Percentiles rank a stretch among this genome's conserved stretches.
These are phyloP conservation scores for Flaveria sonorensis DNA, from an alignment of 129 eudicot genomes.

Conservation along the genomic window DNA sequence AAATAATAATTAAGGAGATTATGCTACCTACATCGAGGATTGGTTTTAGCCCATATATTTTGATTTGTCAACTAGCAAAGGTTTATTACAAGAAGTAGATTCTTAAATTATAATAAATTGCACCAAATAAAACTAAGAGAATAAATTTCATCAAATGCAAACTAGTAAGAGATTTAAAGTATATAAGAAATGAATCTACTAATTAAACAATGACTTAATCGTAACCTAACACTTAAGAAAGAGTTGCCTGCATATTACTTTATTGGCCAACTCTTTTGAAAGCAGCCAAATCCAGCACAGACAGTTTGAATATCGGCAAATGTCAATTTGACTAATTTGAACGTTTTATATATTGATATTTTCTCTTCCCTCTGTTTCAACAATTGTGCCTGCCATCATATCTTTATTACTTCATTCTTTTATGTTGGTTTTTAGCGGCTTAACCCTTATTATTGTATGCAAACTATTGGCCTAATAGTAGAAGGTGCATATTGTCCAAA, in stretches of 20 bases:
- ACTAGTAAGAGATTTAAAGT: too few relatives aligned
- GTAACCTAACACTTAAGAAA: slow-evolving; percentile 17
- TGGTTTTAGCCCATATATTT: too few relatives aligned
- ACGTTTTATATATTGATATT: background rate
- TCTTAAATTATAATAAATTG: too few relatives aligned
- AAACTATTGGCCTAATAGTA: too few relatives aligned
- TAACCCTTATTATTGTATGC: too few relatives aligned
- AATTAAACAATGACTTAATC: slow-evolving; percentile 22
- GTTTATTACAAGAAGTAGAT: too few relatives aligned
- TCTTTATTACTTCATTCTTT: slow-evolving; percentile 8
- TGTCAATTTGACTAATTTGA: slow-evolving; percentile 25
- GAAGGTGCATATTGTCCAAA: too few relatives aligned
- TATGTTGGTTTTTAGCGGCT: slow-evolving; percentile 13
- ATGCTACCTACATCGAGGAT: too few relatives aligned
- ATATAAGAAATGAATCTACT: background rate
- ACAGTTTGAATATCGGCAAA: slow-evolving; percentile 31
- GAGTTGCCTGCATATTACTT: slow-evolving; percentile 29
- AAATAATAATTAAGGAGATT: too few relatives aligned
- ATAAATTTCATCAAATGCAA: too few relatives aligned
- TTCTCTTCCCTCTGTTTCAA: background rate
- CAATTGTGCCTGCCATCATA: slow-evolving; percentile 5
- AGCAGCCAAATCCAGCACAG: slow-evolving; percentile 26
- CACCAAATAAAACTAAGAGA: too few relatives aligned
- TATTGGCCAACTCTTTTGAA: slow-evolving; percentile 24
- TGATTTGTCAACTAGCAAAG: too few relatives aligned